Evolutionary conservation across 306 rosid species (phyloP), one percentile per base, ranked within the genome.

Genomic region (Morella rubra): DNA sequence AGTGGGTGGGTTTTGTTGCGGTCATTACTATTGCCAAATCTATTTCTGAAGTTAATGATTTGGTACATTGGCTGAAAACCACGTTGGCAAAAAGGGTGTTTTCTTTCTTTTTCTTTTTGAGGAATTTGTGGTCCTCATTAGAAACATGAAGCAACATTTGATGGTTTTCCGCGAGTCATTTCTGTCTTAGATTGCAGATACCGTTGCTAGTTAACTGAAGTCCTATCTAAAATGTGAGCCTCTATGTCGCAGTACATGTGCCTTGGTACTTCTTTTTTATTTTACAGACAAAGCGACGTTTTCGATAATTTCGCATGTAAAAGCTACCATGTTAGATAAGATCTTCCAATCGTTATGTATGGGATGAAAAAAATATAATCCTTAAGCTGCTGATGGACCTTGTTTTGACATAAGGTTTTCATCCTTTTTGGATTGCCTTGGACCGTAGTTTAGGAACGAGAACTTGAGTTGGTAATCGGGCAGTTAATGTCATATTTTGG

Each of bases 141-240:
- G 24, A 53, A 54, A n/a, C 46, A 32, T 20, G 47, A 20, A 37
- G 52, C 54, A 11, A 11, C 41, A 49, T 72, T 20, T 44, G 7
- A 41, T 44, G 49, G 58, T 24, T 49, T 18, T 60, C 41, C 27
- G n/a, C 6, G 22, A 40, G 69, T 64, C 20, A 5, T 37, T 37
- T 32, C 3, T 37, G 45, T 32, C 44, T 62, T 15, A 3, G 46
- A 54, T 62, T 62, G 46, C 46, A 32, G 19, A 62, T 62, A 7
- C 20, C 46, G 50, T 71, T 49, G 55, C 11, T 6, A 8, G 72
- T 60, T 46, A 32, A n/a, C 44, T 72, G 71, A 74, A 68, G 56
- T 77, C 16, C 7, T 37, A 56, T 66, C 58, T 24, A 65, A 72
- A 59, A 62, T 65, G 46, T 66, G 50, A 42, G 20, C 64, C 2